Evolutionary conservation across 1,284 basidiomycete genomes (phyloP), one percentile per base, ranked within the genome.

Genomic region (Phaffia rhodozyma): DNA sequence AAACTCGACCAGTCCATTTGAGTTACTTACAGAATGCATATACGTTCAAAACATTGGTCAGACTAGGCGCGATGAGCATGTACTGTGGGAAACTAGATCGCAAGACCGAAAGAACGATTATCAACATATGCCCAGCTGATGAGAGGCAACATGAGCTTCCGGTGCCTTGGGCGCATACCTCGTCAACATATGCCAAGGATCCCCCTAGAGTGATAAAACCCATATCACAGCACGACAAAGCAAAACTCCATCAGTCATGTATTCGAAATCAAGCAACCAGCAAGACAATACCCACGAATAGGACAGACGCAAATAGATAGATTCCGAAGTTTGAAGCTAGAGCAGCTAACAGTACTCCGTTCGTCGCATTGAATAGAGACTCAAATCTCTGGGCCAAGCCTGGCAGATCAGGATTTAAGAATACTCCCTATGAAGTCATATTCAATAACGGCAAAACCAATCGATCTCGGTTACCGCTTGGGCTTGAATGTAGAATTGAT

Each of bases 151-250:
- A 43, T 11, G 13, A 43, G 13, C 13, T 11, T 11, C 16, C 5
- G 16, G 13, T 43, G 38, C 13, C 32, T 43, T 16, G 5, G 13
- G 38, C 38, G 13, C 38, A 43, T 7, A 43, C 38, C 38, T 92
- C n/a, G 89, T 91, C 75, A 94, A 84, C 86, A 98, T 89, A 75
- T 97, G 93, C 93, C 93, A 97, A 6, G 93, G 93, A 76, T 97
- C 93, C 66, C 87, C 83, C 87, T 91, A 68, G 18, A 66, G 50
- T 66, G 49, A 68, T 59, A 53, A 43, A 43, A 16, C 2, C 13
- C 13, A 16, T 7, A 43, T 43, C 13, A 16, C 13, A 43, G 16
- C 5, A 43, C 38, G 38, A 16, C 38, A 25, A 9, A 23, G 11
- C 47, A 58, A 20, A 55, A 20, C n/a, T n/a, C 5, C 43, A 21